Base-by-base conservation (phyloP, 257 asterid genomes). In the Penstemon barbatus region DNA sequence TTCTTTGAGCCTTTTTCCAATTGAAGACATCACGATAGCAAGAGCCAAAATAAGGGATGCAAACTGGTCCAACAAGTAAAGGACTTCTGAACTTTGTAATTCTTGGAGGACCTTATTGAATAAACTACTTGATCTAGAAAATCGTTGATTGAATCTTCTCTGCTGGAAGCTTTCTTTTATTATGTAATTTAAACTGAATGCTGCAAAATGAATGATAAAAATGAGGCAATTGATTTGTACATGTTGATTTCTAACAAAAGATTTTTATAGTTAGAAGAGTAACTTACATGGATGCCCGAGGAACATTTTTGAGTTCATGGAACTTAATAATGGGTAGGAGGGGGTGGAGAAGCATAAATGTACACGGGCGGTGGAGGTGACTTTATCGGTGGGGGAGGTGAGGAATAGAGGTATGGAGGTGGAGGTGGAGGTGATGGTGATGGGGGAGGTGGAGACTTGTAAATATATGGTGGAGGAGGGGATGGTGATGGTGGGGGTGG, bases 101-200 rank as follows among this genome's bases (percentile, higher is more conserved):
- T 66, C 74, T 43, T 73, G 77, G 8, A 52, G 39, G 79, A 71
- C 79, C 82, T 82, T 82, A 79, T 84, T 81, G n/a, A 70, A 69
- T 52, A 61, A 63, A 46, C 60, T 72, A 71, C 45, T 61, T 57
- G 52, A 58, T 67, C 59, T 42, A 7, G 10, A 57, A 48, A 48
- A 19, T 57, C 56, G 69, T 46, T 44, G 52, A 13, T 59, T 50
- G 45, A 43, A 56, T 54, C 39, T 72, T 36, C 48, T 52, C 70
- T 70, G 45, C 63, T 7, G 39, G 76, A 70, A 61, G 53, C 73
- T 73, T 61, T 75, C 73, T 55, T 76, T 77, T 84, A 80, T 80
- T 84, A 46, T 38, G 62, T 68, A 7, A 10, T 63, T 57, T 40
- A 56, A 70, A 62, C n/a, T 53, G 54, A 64, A 58, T 60, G 74